Evolutionary conservation across 306 rosid species (phyloP).

Genomic region (Luffa acutangula): DNA sequence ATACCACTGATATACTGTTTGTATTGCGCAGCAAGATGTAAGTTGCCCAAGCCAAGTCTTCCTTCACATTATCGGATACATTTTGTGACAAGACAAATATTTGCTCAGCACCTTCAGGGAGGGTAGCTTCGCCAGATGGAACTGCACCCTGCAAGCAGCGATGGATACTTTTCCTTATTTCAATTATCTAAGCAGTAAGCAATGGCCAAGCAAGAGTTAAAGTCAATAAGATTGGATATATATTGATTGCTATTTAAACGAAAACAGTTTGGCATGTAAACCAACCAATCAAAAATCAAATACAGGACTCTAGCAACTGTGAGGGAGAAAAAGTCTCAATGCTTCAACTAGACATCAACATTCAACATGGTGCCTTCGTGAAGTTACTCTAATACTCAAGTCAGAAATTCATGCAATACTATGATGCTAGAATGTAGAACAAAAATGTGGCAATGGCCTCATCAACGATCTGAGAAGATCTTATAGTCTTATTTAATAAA

Average conservation of each 20-base stretch:
- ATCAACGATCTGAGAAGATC: neutral
- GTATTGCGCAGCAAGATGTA: constrained; percentile 72
- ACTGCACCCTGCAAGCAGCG: constrained; percentile 54
- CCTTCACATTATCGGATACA: constrained; percentile 39
- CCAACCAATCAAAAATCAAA: neutral
- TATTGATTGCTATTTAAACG: neutral
- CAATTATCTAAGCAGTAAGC: constrained; percentile 1
- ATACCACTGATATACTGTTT: constrained; percentile 57
- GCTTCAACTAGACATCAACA: constrained; percentile 1
- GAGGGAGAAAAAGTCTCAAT: neutral
- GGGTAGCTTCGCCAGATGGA: constrained; percentile 44
- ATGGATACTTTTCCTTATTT: neutral
- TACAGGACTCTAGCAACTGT: neutral
- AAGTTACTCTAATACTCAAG: neutral
- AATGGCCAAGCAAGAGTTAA: neutral
- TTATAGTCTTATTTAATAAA: neutral
- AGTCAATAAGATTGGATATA: neutral
- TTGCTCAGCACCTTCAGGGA: constrained; percentile 65
- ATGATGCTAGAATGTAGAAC: neutral
- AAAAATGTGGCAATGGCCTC: neutral
- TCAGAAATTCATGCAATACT: neutral
- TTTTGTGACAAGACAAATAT: constrained; percentile 55
- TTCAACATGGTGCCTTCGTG: neutral
- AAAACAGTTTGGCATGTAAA: neutral
- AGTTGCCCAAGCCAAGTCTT: constrained; percentile 89